Conservation (phyloP, 768 basidiomycete genomes). For the Lactarius pseudohatsudake region DNA sequence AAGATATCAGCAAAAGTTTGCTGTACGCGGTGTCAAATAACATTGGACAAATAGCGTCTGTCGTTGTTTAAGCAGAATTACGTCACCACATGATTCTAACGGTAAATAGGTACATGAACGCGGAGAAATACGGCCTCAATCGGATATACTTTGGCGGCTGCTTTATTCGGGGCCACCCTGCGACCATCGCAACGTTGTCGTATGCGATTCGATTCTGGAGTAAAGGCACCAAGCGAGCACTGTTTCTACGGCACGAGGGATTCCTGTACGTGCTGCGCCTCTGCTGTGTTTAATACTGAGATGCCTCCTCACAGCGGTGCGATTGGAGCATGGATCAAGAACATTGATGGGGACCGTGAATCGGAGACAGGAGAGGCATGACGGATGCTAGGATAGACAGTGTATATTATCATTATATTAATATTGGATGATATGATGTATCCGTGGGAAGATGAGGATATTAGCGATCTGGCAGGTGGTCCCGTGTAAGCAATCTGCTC, state of each 20-base stretch:
- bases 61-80: constrained; percentile 33
- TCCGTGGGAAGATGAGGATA: constrained; percentile 29
- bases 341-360: constrained; percentile 58
- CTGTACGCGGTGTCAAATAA: constrained; percentile 98
- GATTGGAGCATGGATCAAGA: constrained; percentile 98
- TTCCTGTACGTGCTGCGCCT: constrained; percentile 70
- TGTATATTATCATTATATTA: constrained; percentile 16
- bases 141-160: constrained; percentile 99
- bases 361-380: constrained; percentile 25
- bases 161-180: constrained; percentile 97
- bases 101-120: constrained; percentile 93
- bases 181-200: constrained; percentile 94
- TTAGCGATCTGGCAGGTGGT: constrained; percentile 28
- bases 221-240: constrained; percentile 92
- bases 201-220: constrained; percentile 99
- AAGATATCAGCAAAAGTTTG: constrained; percentile 93
- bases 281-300: constrained; percentile 17
- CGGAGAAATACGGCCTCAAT: constrained; percentile 95
- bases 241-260: constrained; percentile 97
- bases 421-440: constrained; percentile 13
- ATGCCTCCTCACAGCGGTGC: constrained; percentile 59
- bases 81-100: constrained; percentile 21
- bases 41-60: constrained; percentile 99
- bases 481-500: constrained; percentile 29
- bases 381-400: neutral